Percentiles rank a stretch among this genome's conserved stretches.
phyloP scores from a whole-genome alignment of 1,284 basidiomycete species.

The Filobasidium uniguttulatum region DNA sequence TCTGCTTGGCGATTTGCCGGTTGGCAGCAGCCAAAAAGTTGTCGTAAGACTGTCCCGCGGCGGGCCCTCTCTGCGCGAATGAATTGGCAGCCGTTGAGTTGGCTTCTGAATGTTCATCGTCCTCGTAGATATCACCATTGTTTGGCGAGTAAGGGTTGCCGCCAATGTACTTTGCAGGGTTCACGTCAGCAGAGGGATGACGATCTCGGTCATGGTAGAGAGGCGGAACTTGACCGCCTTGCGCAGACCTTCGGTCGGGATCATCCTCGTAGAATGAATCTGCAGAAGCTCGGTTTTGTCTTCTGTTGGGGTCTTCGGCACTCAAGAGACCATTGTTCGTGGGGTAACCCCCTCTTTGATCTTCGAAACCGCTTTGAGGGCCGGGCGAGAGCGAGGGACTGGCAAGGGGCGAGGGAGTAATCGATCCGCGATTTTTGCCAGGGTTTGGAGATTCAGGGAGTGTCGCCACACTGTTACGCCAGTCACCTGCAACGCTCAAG shows the following conservation, averaged over 20 bases:
- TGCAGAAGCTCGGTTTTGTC: constrained; percentile 27
- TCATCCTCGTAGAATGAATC: constrained; percentile 38
- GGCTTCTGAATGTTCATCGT: constrained; percentile 40
- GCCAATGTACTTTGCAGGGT: constrained; percentile 14
- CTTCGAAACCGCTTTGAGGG: constrained; percentile 4
- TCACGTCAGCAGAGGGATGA: constrained; percentile 17
- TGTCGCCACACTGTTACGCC: constrained; percentile 30
- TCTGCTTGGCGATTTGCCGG: constrained; percentile 60
- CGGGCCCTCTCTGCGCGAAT: constrained; percentile 21
- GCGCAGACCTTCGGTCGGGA: constrained; percentile 20
- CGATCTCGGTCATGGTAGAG: constrained; percentile 27
- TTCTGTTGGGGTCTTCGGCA: constrained; percentile 17
- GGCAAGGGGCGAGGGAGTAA: constrained; percentile 9
- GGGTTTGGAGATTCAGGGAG: constrained; percentile 27
- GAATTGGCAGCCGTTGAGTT: constrained; percentile 34
- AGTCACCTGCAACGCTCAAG: constrained; percentile 45
- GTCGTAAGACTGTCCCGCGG: constrained; percentile 44
- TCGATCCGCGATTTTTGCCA: constrained; percentile 6
- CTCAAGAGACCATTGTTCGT: constrained; percentile 8
- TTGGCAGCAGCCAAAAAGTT: constrained; percentile 76
- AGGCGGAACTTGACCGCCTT: constrained; percentile 15
- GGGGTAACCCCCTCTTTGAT: constrained; percentile 13
- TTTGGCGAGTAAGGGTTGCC: constrained; percentile 9
- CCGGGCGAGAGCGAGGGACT: constrained; percentile 5
- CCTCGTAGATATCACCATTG: constrained; percentile 41